Base-by-base conservation (phyloP, 2,329 filamentous ascomycete species). In the Colletotrichum sp. region DNA sequence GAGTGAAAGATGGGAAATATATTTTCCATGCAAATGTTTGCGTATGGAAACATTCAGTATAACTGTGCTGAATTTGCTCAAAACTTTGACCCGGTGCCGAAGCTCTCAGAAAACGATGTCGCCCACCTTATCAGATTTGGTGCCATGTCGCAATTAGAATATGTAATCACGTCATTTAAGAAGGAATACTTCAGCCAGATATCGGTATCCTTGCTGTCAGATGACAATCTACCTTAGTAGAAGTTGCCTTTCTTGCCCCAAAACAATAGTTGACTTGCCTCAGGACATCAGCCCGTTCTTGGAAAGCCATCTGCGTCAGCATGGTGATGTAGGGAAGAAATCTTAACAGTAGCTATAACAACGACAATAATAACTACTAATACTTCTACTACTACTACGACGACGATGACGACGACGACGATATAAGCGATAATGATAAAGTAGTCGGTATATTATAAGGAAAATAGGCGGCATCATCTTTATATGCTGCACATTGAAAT, bases 141-240 rank as follows among this genome's bases (percentile, higher is more conserved):
- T n/a, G 39, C 39, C 18, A 44, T 44, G 18, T 44, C 39, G 39
- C 39, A n/a, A 44, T 44, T 0, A n/a, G 1, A n/a, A 44, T 44
- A 12, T 44, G 39, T n/a, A 12, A 44, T 44, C 39, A 44, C 39
- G 39, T n/a, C 39, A 44, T 44, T 44, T 44, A 2, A 8, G 39
- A 9, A 12, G 18, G 39, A n/a, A n/a, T 6, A 12, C 5, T 0
- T 44, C 39, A n/a, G 39, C 5, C 39, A 6, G 5, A 0, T 12
- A n/a, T 44, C 16, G 18, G 18, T 12, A 1, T n/a, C 39, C 18
- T 2, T 44, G 39, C 18, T 44, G 18, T 44, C 7, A 1, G 39
- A n/a, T 44, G 3, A 10, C 39, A 39, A 16, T 16, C 4, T 39
- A 8, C 15, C 34, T 39, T 16, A 3, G 34, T 10, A 10, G 8